Evolutionary conservation across 2,329 filamentous ascomycete genomes (phyloP), one percentile per base, ranked within the genome.

Genomic region (Zopfia rhizophila): DNA sequence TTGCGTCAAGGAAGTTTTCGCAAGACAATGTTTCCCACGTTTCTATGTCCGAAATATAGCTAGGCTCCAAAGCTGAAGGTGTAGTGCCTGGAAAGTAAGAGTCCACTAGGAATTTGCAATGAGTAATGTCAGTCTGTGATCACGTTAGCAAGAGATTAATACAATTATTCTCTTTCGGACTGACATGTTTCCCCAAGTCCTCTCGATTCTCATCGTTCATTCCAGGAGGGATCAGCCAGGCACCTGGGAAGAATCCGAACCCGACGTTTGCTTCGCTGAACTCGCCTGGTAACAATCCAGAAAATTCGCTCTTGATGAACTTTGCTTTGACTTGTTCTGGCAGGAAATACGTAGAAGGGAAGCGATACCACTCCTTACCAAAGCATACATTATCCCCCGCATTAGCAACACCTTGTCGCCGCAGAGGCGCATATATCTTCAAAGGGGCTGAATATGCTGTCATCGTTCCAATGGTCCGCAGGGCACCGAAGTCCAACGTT

Each of bases 331-430:
- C 89, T 37, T 84, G 82, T n/a, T 86, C 78, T 0, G 94, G 93
- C 3, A 99, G 78, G 68, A 94, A 91, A 75, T 91, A 97, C 0
- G 92, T 95, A 1, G 89, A 93, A 1, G 94, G 93, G 67, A 97
- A 97, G 24, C 94, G 89, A 71, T 99, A 97, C 94, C 94, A 99
- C 68, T 99, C 94, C 69, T 97, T 99, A 19, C 90, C 91, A 27
- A 96, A 83, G 69, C 94, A 99, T 3, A 99, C 84, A 13, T 80
- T 85, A 53, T 90, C 87, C 12, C 86, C 89, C 2, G 75, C 68
- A 0, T 75, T 72, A 2, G 84, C 82, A 5, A 89, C 58, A 1
- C 77, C 80, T 7, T 75, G 63, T 11, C 78, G 79, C 35, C 83
- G 78, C 1, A 97, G 77, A 1, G 86, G 85, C 24, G 79, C 69